Evolutionary conservation across 192 early-diverging fungal genomes (phyloP), one percentile per base, ranked within the genome.

Genomic region (Chytriomyces confervae): DNA sequence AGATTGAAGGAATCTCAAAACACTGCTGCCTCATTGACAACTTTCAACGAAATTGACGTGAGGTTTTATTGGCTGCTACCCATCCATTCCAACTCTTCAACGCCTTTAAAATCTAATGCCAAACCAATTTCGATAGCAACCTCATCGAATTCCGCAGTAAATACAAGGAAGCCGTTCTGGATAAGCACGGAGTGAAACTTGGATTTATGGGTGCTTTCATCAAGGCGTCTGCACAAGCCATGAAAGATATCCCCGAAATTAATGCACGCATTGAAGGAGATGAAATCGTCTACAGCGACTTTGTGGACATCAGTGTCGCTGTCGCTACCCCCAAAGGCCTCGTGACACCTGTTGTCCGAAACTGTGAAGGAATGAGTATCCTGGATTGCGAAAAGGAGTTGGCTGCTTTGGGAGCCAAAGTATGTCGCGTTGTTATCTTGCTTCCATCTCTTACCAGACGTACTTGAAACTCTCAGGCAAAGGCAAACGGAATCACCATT

Each of bases 1-100:
- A 93, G 95, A 63, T 85, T 99, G 82, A 99, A 99, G 92, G 92
- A 96, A 83, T 95, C 96, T 61, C 97, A 99, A 88, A 92, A 96
- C 84, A 95, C 90, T 61, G 97, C 97, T 9, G 97, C 97, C 43
- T 93, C 96, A 62, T 89, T 99, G 75, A 99, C 97, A n/a, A 99
- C 97, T 46, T 99, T 99, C 86, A 99, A 99, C 87, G 97, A 99
- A 88, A 90, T 99, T 46, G 97, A 99, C 83, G 98, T 99, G 97
- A 93, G 79, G 88, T 89, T 44, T 8, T 48, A 3, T 48, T 67
- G 43, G 53, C 5, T 60, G 5, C 5, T 0, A 36, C 3, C 24
- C 24, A 27, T 27, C 24, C 24, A 27, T 27, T 27, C 24, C 24
- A 27, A 27, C 24, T 44, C 53, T 27, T 65, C 43, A 73, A 49